Evolutionary conservation across 495 filamentous ascomycete genomes (phyloP).

Genomic region (Hypoxylon intermedium): DNA sequence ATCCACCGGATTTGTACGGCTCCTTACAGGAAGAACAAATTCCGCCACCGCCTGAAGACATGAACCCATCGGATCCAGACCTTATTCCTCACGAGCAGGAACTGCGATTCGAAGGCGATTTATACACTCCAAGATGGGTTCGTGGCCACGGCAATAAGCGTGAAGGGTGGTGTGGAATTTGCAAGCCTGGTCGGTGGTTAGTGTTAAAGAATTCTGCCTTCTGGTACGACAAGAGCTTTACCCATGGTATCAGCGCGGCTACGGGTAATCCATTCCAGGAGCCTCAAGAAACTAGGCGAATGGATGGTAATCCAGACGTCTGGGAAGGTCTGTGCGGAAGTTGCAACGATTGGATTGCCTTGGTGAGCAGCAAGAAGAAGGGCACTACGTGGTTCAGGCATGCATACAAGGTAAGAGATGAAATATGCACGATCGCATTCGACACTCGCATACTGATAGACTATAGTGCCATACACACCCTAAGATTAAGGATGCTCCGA

Average conservation of each 20-base stretch:
- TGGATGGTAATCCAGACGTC: constrained; percentile 79
- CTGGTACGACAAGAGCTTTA: constrained; percentile 87
- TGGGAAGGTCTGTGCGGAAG: constrained; percentile 82
- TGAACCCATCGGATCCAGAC: constrained; percentile 75
- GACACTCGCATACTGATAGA: constrained; percentile 14
- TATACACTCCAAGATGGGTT: constrained; percentile 81
- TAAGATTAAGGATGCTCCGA: constrained; percentile 75
- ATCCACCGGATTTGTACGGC: constrained; percentile 76
- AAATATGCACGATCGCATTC: background rate
- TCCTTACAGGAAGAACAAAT: constrained; percentile 71
- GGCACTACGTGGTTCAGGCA: constrained; percentile 86
- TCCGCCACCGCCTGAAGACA: constrained; percentile 73
- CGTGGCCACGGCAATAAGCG: constrained; percentile 81
- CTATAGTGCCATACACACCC: constrained; percentile 74
- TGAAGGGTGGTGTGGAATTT: constrained; percentile 85
- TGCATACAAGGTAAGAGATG: constrained; percentile 73
- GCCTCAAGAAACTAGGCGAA: constrained; percentile 71
- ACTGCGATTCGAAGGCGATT: constrained; percentile 75
- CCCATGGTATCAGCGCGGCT: constrained; percentile 79
- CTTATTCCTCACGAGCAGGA: constrained; percentile 76
- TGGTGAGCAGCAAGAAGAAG: constrained; percentile 85
- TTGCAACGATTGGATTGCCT: constrained; percentile 78
- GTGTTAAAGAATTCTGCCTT: constrained; percentile 84
- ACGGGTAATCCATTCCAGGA: constrained; percentile 76
- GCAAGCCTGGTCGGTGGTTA: constrained; percentile 81